phyloP scores from a whole-genome alignment of 495 filamentous ascomycete species.

The Daldinia vernicosa region DNA sequence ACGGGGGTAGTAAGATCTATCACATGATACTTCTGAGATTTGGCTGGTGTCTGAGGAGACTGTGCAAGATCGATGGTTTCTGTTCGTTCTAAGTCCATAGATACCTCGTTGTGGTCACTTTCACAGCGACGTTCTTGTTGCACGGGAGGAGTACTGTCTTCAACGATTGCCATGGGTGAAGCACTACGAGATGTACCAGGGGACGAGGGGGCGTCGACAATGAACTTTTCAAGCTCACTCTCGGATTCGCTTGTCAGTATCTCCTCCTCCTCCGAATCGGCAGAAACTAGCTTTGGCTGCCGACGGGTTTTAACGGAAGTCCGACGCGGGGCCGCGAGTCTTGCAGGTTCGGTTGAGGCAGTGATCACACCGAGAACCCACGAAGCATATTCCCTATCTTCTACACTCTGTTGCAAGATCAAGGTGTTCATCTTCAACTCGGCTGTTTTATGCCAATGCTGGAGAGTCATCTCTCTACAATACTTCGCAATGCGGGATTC shows the following conservation, averaged over 20 bases:
- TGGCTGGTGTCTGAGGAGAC: slow-evolving; percentile 17
- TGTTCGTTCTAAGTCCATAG: background rate
- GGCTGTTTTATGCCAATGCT: slow-evolving; percentile 58
- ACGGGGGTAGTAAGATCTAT: slow-evolving; percentile 36
- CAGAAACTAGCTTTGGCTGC: slow-evolving; percentile 27
- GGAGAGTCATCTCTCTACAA: slow-evolving; percentile 57
- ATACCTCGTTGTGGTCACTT: background rate
- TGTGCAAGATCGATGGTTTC: slow-evolving; percentile 17
- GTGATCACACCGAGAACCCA: slow-evolving; percentile 66
- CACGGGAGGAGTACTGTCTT: background rate
- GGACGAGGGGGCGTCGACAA: slow-evolving; percentile 44
- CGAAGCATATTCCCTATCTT: slow-evolving; percentile 59
- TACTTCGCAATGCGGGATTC: slow-evolving; percentile 61
- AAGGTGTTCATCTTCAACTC: slow-evolving; percentile 61
- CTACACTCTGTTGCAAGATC: slow-evolving; percentile 70
- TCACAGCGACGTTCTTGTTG: background rate
- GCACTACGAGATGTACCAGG: background rate
- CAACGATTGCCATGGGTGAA: slow-evolving; percentile 33
- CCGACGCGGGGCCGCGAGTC: slow-evolving; percentile 46
- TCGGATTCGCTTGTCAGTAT: slow-evolving; percentile 57
- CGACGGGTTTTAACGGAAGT: slow-evolving; percentile 30
- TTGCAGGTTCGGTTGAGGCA: slow-evolving; percentile 60
- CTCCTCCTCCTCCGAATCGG: slow-evolving; percentile 51
- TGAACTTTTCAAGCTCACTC: slow-evolving; percentile 56
- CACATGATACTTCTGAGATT: slow-evolving; percentile 10